Evolutionary conservation across 176 grass and related monocot species (phyloP), one percentile per base, ranked within the genome.

Genomic region (Bonia amplexicaulis): DNA sequence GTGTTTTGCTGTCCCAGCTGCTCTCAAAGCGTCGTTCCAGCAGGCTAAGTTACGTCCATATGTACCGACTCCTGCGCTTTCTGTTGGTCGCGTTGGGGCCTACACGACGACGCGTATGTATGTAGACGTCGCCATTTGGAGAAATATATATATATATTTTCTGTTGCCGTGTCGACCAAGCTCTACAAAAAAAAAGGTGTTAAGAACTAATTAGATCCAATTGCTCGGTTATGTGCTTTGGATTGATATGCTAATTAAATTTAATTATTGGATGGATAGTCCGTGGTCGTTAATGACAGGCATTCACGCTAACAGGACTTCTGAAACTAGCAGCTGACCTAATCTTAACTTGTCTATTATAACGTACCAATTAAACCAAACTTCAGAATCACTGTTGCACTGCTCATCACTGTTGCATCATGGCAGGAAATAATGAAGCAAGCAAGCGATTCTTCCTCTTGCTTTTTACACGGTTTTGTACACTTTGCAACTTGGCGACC

Each of bases 321-420:
- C 55, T 23, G 9, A 23, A n/a, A 59, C n/a, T n/a, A 23, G 55
- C 55, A 59, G 9, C 55, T n/a, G 20, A 59, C 55, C 55, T 59
- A 59, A 23, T 11, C 20, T 10, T 3, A 58, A 10, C 54, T 10
- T 58, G 3, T 58, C 54, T 58, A 4, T 3, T 58, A 9, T 22
- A 58, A 1, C 20, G 9, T 58, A 22, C 54, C 54, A 51, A 6
- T n/a, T n/a, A n/a, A 15, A 51, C 4, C 20, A 58, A 10, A 58
- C 20, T 58, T 58, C 54, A 58, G 20, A 9, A n/a, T 22, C 54
- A 61, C 58, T 26, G n/a, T 61, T 5, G 11, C 58, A 26, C 58
- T 61, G n/a, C 29, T 69, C 17, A n/a, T 51, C 62, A n/a, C n/a
- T n/a, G n/a, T 71, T 71, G 77, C 54, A 81, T 46, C 54, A 63